Evolutionary conservation across 1,284 basidiomycete genomes (phyloP).

Genomic region (Microbotryum silenes-acaulis): DNA sequence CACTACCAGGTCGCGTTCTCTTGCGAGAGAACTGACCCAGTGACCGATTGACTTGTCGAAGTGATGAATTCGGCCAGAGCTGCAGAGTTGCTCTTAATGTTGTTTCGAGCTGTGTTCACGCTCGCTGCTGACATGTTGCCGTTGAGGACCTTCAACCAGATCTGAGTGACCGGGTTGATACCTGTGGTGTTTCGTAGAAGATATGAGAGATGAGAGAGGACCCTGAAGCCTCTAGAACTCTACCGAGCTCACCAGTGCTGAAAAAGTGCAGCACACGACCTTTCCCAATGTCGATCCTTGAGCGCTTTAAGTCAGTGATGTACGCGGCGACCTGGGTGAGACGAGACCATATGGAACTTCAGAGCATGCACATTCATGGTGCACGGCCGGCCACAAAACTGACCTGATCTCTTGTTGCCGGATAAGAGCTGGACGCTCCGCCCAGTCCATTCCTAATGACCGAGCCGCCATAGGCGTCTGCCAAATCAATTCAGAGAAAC

Average conservation of each 20-base stretch:
- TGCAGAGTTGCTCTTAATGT: conserved; percentile 1
- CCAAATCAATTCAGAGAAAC: background rate
- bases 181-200: background rate
- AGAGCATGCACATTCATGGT: background rate
- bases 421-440: conserved; percentile 10
- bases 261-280: conserved; percentile 27
- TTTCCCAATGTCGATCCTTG: background rate
- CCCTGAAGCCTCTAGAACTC: background rate
- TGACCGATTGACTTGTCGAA: no score
- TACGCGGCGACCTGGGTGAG: conserved; percentile 11
- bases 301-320: conserved; percentile 13
- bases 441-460: conserved; percentile 22
- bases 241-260: conserved; percentile 14
- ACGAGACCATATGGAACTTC: background rate
- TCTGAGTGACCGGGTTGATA: conserved; percentile 25
- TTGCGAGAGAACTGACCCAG: no score
- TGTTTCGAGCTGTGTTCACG: no score
- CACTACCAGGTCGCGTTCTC: no score
- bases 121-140: background rate
- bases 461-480: conserved; percentile 28
- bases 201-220: background rate
- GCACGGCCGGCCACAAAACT: background rate
- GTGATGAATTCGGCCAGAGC: no score
- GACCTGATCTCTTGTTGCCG: conserved; percentile 21
- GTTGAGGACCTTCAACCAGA: conserved; percentile 18